These are phyloP conservation scores for Caloboletus inedulis DNA, from an alignment of 1,284 basidiomycete species.

Conservation along the genomic window DNA sequence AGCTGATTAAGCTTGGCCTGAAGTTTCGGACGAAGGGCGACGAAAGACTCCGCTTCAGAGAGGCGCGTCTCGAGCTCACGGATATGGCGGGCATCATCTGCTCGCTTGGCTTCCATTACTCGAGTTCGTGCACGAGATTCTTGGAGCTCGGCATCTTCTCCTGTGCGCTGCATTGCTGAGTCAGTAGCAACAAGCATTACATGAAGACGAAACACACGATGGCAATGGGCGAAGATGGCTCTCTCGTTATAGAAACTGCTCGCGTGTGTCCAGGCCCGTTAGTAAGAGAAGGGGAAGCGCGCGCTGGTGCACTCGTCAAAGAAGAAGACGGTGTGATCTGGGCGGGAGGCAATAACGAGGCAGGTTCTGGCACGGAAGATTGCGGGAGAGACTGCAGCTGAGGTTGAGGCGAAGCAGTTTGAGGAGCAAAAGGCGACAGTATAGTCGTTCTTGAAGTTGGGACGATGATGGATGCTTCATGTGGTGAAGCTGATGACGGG, in stretches of 20 bases:
- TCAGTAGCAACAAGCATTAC: constrained; percentile 28
- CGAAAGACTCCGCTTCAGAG: constrained; percentile 80
- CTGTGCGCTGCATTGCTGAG: constrained; percentile 22
- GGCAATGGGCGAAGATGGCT: constrained; percentile 25
- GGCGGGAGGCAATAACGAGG: constrained; percentile 8
- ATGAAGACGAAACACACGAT: constrained; percentile 24
- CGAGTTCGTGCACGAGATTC: constrained; percentile 83
- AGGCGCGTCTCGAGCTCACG: constrained; percentile 84
- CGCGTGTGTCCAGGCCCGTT: constrained; percentile 16
- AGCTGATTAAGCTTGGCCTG: constrained; percentile 83
- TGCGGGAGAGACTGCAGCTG: constrained; percentile 15
- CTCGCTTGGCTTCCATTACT: constrained; percentile 81
- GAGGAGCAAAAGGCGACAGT: constrained; percentile 15
- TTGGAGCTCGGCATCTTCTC: constrained; percentile 61
- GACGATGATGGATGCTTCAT: constrained; percentile 9
- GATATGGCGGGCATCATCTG: constrained; percentile 82
- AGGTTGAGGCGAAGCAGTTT: constrained; percentile 17
- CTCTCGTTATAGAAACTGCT: constrained; percentile 23
- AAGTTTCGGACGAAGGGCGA: constrained; percentile 83
- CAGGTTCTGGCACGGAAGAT: constrained; percentile 12
- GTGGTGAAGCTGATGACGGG: constrained; percentile 18
- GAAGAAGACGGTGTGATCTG: constrained; percentile 21
- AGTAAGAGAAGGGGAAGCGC: constrained; percentile 5
- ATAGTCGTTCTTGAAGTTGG: constrained; percentile 12
- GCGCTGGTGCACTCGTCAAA: constrained; percentile 7